Evolutionary conservation across 805 yeast species (phyloP).

Genomic region (Saccharomycopsis vini): DNA sequence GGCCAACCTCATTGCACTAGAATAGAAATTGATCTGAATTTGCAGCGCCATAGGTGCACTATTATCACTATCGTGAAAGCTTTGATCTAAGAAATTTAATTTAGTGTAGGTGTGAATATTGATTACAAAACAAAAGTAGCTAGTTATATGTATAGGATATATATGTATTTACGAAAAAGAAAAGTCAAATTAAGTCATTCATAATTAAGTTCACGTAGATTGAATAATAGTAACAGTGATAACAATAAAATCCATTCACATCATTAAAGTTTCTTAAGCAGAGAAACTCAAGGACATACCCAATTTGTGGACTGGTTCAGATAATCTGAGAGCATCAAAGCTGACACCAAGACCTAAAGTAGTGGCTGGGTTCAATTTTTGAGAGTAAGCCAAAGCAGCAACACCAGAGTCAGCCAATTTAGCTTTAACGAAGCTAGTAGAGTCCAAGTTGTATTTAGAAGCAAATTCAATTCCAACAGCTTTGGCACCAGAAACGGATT

Average conservation of each 20-base stretch:
- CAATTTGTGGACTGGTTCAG: slow-evolving; percentile 96
- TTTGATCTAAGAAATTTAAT: no score
- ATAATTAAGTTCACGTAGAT: not conserved
- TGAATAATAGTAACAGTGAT: no score
- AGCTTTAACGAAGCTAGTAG: slow-evolving; percentile 86
- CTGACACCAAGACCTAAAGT: slow-evolving; percentile 95
- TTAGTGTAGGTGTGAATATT: no score
- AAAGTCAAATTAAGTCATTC: no score
- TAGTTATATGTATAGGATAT: no score
- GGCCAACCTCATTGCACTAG: no score
- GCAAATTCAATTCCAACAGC: slow-evolving; percentile 92
- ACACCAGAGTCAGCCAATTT: slow-evolving; percentile 95
- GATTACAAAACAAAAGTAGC: no score
- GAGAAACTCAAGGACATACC: slow-evolving; percentile 92
- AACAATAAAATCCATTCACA: not conserved
- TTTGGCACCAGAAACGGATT: slow-evolving; percentile 57
- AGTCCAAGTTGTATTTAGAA: slow-evolving; percentile 86
- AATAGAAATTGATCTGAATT: no score
- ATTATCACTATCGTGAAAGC: no score
- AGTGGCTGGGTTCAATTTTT: slow-evolving; percentile 91
- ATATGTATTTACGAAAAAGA: no score
- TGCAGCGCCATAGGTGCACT: no score
- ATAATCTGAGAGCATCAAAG: slow-evolving; percentile 85
- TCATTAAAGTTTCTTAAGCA: slow-evolving; percentile 41
- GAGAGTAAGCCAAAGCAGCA: slow-evolving; percentile 89